Evolutionary conservation across 257 asterid species (phyloP).

Genomic region (Plectranthus barbatus): DNA sequence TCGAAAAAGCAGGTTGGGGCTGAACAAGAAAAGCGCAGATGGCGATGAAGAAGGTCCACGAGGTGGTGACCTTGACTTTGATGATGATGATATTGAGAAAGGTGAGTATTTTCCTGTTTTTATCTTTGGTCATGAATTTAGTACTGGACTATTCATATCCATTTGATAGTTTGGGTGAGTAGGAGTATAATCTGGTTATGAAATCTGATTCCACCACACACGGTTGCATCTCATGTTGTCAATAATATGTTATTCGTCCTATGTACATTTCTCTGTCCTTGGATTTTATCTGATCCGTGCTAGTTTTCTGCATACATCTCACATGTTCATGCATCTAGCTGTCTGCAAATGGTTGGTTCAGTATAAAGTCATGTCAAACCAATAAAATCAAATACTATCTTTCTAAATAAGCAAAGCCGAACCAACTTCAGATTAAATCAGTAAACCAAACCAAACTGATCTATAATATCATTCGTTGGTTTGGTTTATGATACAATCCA

Average conservation of each 20-base stretch:
- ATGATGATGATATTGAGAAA: constrained; percentile 90
- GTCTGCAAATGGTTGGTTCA: too few species aligned
- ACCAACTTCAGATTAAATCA: too few species aligned
- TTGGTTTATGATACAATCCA: too few species aligned
- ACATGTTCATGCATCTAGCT: background rate
- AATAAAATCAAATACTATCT: too few species aligned
- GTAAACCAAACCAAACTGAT: too few species aligned
- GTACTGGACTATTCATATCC: background rate
- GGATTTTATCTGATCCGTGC: too few species aligned
- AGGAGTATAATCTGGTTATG: background rate
- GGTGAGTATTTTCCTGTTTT: constrained; percentile 37
- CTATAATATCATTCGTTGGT: too few species aligned
- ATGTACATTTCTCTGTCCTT: too few species aligned
- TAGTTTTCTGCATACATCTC: background rate
- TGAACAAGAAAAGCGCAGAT: constrained; percentile 52
- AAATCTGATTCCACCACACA: background rate
- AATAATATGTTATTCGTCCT: background rate
- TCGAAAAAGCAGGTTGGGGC: constrained; percentile 64
- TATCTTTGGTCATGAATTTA: background rate
- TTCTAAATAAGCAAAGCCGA: too few species aligned
- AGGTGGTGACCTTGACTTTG: constrained; percentile 96
- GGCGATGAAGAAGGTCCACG: constrained; percentile 98
- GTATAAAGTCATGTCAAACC: too few species aligned
- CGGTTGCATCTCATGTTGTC: background rate
- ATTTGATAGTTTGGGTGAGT: too few species aligned